Conservation (phyloP, 495 filamentous ascomycete species). For the Hypoxylon crocopeplum region DNA sequence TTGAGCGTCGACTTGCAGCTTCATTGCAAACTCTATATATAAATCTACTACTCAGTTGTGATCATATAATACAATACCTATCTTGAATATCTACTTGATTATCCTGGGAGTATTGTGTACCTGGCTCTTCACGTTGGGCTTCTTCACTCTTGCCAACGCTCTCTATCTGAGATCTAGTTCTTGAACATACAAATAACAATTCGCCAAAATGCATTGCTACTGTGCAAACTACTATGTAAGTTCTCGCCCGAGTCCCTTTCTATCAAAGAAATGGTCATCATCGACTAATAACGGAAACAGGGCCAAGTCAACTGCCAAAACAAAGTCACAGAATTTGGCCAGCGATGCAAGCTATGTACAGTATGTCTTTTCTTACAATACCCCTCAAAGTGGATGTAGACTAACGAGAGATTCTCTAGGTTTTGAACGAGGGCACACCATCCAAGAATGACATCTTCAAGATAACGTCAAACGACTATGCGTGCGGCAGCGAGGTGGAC, state of each 20-base stretch:
- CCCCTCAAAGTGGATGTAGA: background rate
- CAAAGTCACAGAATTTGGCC: conserved; percentile 51
- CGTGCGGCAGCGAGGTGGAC: conserved; percentile 19
- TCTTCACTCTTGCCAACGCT: background rate
- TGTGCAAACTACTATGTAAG: conserved; percentile 62
- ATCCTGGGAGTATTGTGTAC: background rate
- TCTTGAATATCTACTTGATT: background rate
- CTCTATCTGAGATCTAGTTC: background rate
- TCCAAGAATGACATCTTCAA: conserved; percentile 19
- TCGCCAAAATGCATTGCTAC: conserved; percentile 51
- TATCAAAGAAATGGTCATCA: background rate
- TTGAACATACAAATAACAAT: background rate
- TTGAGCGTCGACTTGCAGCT: too few relatives aligned
- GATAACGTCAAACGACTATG: conserved; percentile 14
- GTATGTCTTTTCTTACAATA: conserved; percentile 34
- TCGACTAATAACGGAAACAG: conserved; percentile 36
- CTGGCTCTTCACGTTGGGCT: background rate
- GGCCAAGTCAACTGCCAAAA: conserved; percentile 54
- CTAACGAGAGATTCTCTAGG: conserved; percentile 12
- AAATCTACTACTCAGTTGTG: background rate
- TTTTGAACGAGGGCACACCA: conserved; percentile 31
- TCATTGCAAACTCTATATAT: too few relatives aligned
- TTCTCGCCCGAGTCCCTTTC: background rate
- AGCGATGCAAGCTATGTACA: conserved; percentile 52
- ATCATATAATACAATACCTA: background rate